Base-by-base conservation (phyloP, 2,329 filamentous ascomycete genomes). In the Plenodomus tracheiphilus region DNA sequence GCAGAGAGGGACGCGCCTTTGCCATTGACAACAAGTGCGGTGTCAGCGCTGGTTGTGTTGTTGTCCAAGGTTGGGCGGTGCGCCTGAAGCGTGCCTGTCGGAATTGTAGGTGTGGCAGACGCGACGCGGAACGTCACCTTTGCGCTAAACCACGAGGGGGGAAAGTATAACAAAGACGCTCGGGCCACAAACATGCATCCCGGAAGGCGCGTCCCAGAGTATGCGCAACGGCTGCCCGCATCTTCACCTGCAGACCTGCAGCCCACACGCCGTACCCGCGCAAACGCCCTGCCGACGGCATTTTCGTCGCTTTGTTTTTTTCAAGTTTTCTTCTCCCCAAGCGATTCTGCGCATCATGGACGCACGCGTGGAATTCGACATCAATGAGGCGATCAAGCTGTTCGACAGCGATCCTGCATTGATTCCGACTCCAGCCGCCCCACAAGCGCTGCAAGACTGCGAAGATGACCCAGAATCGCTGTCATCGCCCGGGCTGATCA, bases 371-470 rank as follows among this genome's bases (percentile, higher is more conserved):
- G 83, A 87, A 68, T 99, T 99, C 77, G 90, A 97, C 74, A 90
- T 99, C 75, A 96, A 97, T 73, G 88, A 96, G 78, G 91, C 91
- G 59, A 87, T 97, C 74, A 97, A 96, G 80, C 84, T 90, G 72
- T 99, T 97, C 76, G 89, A 97, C 83, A 95, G 91, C 75, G 93
- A 97, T 72, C 93, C 94, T 8, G 80, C 85, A 39, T 83, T 85
- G 34, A 88, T 97, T 47, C 80, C 88, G 7, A 97, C 92, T 2
- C 86, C 89, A 37, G 93, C 97, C 72, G 94, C 92, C 47, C 88
- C 94, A 62, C 75, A 85, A 38, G 84, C 88, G 51, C 84, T 99
- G 17, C 81, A 91, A 63, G 93, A 97, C 70, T 95, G 90, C 82
- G 94, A 97, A 77, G 88, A 89, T 72, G 91, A 97, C 63, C 89